A percentile compares a stretch with the other conserved stretches of the same genome.
These are phyloP conservation scores for Blastocystis sp. DNA, from an alignment of 352 stramenopile species.

Conservation along the genomic window DNA sequence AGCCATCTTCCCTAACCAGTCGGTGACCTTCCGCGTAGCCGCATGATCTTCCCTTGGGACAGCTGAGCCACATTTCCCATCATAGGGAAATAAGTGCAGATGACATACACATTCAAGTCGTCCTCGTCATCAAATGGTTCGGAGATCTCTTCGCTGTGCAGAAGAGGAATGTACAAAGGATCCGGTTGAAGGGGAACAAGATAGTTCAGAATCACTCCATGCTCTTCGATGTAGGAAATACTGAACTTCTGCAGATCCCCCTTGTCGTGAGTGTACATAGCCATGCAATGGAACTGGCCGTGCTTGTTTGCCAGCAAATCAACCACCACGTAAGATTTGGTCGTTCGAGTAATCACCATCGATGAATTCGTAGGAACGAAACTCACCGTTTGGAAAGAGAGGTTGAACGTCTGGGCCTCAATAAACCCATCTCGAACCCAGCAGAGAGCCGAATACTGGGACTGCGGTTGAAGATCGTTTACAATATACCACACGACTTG, in stretches of 20 bases:
- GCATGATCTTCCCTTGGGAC: neutral
- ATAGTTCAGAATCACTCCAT: neutral
- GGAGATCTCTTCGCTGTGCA: neutral
- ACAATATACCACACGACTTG: neutral
- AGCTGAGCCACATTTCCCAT: neutral
- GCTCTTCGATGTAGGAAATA: neutral
- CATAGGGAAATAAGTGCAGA: neutral
- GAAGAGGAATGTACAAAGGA: neutral
- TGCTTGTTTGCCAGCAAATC: conserved; percentile 10
- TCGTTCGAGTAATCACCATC: neutral
- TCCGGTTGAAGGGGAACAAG: neutral
- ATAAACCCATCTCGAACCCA: conserved; percentile 33
- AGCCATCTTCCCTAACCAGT: neutral
- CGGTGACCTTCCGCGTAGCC: neutral
- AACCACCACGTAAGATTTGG: neutral
- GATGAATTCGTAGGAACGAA: neutral
- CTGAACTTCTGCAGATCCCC: neutral
- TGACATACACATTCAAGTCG: neutral
- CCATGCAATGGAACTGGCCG: neutral
- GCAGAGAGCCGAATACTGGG: neutral
- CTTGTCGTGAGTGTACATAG: neutral
- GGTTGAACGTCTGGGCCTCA: neutral
- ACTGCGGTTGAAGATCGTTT: neutral
- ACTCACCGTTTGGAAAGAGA: neutral
- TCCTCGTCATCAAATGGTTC: neutral